Conservation (phyloP, 495 filamentous ascomycete genomes). For the Glonium stellatum region DNA sequence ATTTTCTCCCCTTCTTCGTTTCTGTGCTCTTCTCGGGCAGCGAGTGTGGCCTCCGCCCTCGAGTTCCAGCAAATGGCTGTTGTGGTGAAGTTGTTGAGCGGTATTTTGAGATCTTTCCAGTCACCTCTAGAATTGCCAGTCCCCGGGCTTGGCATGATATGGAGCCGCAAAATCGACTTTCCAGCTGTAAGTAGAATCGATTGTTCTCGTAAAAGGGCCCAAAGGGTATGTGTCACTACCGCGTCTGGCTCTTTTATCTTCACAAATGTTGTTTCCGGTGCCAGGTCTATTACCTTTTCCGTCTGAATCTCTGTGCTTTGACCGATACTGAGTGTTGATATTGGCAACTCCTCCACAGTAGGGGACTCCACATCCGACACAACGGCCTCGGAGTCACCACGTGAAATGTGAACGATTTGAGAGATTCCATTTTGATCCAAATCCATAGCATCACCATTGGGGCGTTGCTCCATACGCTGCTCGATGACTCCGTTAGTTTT, state of each 20-base stretch:
- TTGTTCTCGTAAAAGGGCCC: slow-evolving; percentile 3
- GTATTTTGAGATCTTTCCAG: slow-evolving; percentile 2
- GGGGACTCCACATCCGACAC: slow-evolving; percentile 30
- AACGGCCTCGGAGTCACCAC: slow-evolving; percentile 24
- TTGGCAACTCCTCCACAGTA: slow-evolving; percentile 20
- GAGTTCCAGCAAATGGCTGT: slow-evolving; percentile 22
- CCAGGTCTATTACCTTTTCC: slow-evolving; percentile 14
- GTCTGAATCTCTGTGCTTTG: slow-evolving; percentile 24
- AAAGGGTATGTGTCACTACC: slow-evolving; percentile 13
- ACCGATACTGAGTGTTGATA: slow-evolving; percentile 27
- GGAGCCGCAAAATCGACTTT: slow-evolving; percentile 14
- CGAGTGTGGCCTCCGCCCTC: slow-evolving; percentile 7
- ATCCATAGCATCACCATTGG: slow-evolving; percentile 34
- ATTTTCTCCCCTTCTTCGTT: slow-evolving; percentile 22
- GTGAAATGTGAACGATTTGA: slow-evolving; percentile 21
- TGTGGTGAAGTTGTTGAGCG: slow-evolving; percentile 14
- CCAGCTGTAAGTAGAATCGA: slow-evolving; percentile 19
- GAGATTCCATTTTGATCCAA: slow-evolving; percentile 25
- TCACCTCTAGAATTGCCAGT: background rate
- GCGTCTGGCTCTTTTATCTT: slow-evolving; percentile 3
- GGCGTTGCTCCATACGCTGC: slow-evolving; percentile 17
- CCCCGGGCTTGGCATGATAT: slow-evolving; percentile 5
- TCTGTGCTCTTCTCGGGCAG: slow-evolving; percentile 13
- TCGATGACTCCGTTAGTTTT: slow-evolving; percentile 25
- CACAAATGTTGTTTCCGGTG: slow-evolving; percentile 9